A percentile compares a stretch with the other conserved stretches of the same genome.
phyloP scores from a whole-genome alignment of 345 rosid genomes.

The Eucalyptus marginata region DNA sequence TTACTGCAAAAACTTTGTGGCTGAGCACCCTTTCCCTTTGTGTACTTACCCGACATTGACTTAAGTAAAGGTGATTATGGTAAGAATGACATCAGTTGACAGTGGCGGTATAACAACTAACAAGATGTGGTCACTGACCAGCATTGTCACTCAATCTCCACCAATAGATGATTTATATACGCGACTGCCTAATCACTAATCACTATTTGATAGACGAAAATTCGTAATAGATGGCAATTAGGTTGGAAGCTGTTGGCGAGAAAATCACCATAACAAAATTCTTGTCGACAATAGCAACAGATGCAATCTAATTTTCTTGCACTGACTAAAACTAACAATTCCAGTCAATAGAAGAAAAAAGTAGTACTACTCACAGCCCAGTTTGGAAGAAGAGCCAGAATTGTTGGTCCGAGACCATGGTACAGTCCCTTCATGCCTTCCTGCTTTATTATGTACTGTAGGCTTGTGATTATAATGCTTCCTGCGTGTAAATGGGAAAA shows the following conservation, averaged over 20 bases:
- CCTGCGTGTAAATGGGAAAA: conserved; percentile 25
- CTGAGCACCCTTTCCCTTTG: background rate
- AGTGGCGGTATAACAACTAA: background rate
- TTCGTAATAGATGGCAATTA: background rate
- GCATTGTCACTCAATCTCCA: background rate
- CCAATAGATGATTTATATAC: background rate
- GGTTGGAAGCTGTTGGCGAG: background rate
- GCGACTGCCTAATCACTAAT: background rate
- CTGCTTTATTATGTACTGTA: conserved; percentile 43
- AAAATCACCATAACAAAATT: background rate
- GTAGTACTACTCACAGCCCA: conserved; percentile 74
- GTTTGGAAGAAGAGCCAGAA: conserved; percentile 73
- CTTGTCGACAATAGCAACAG: background rate
- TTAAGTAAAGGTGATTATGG: background rate
- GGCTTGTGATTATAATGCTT: conserved; percentile 54
- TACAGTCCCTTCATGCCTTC: conserved; percentile 81
- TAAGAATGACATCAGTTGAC: background rate
- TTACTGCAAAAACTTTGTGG: background rate
- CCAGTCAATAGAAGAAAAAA: background rate
- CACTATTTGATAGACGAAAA: background rate
- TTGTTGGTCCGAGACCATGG: conserved; percentile 89
- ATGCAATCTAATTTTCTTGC: background rate
- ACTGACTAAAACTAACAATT: background rate
- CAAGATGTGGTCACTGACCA: background rate
- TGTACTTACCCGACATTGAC: background rate